These are phyloP conservation scores for Ogataea sp. DNA, from an alignment of 805 yeast species.

Conservation along the genomic window DNA sequence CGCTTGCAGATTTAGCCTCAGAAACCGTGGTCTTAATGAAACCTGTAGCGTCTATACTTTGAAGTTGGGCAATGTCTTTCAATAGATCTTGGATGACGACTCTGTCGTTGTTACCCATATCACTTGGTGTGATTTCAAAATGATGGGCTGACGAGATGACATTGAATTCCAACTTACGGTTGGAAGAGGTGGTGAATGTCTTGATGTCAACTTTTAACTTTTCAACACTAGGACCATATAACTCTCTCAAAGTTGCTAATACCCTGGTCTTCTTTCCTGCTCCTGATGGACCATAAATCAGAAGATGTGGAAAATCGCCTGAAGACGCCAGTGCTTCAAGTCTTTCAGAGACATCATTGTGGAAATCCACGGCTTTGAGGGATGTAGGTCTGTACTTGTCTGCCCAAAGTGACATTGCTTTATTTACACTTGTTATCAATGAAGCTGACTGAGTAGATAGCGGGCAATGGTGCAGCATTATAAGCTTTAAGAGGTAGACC, in stretches of 20 bases:
- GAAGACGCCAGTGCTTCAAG: slow-evolving; percentile 42
- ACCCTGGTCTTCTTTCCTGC: slow-evolving; percentile 96
- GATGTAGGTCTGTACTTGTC: slow-evolving; percentile 83
- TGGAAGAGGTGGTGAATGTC: slow-evolving; percentile 64
- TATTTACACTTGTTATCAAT: neutral
- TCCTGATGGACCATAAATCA: slow-evolving; percentile 94
- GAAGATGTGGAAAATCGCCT: slow-evolving; percentile 88
- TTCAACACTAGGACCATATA: slow-evolving; percentile 79
- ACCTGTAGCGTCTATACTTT: slow-evolving; percentile 76
- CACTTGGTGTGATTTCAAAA: slow-evolving; percentile 92
- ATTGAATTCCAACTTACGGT: slow-evolving; percentile 80
- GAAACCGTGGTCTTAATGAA: slow-evolving; percentile 18
- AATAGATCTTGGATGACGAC: slow-evolving; percentile 90
- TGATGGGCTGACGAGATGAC: slow-evolving; percentile 90
- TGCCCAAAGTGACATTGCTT: slow-evolving; percentile 86
- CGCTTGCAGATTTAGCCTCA: neutral
- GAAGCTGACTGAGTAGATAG: no score
- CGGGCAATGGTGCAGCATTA: no score
- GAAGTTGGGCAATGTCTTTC: slow-evolving; percentile 92
- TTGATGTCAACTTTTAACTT: slow-evolving; percentile 86
- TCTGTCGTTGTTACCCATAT: slow-evolving; percentile 93
- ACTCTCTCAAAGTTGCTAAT: slow-evolving; percentile 64
- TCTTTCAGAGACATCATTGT: slow-evolving; percentile 53
- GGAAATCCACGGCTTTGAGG: slow-evolving; percentile 59
- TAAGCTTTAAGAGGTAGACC: no score